Base-by-base conservation (phyloP, 768 basidiomycete species). In the Boletus reticuloceps region DNA sequence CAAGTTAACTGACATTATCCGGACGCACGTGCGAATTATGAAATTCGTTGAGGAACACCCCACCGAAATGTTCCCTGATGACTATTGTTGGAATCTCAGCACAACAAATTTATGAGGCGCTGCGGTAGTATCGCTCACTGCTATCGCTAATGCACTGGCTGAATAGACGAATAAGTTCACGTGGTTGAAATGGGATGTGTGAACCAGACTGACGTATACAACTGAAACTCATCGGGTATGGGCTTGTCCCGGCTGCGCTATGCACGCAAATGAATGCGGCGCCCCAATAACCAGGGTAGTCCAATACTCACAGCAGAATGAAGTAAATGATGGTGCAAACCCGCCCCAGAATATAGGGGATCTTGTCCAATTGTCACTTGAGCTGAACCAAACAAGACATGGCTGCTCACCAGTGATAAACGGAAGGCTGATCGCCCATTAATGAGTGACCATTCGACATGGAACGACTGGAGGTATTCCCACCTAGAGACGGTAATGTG, bases 11-110 rank as follows among this genome's bases (percentile, higher is more conserved):
- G 17, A 31, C 16, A 46, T 11, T 2, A 10, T 17, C 13, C 3
- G 20, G 43, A 49, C 64, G 44, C 48, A 70, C 66, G 67, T 53
- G 52, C 69, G 64, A 46, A 68, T 56, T 54, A 56, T 46, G 25
- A 68, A 58, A 52, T 60, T 67, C 1, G 36, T 58, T 0, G 68
- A 69, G 19, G 63, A 54, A 42, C 68, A 64, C 13, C 40, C 65
- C 3, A 69, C 8, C 7, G 54, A 51, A 8, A 59, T 20, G 37
- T 41, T 34, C 11, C 41, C 55, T 5, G 44, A 10, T 2, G 49
- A 10, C 66, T 67, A 37, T 44, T 1, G 16, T 20, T 4, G 11
- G 13, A 22, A 27, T 27, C 5, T 62, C 41, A 38, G 40, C 10
- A 32, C 51, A 37, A 42, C 16, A 14, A 5, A 34, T 19, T 25